Conservation (phyloP, 495 filamentous ascomycete species). For the Podospora tetraspora region DNA sequence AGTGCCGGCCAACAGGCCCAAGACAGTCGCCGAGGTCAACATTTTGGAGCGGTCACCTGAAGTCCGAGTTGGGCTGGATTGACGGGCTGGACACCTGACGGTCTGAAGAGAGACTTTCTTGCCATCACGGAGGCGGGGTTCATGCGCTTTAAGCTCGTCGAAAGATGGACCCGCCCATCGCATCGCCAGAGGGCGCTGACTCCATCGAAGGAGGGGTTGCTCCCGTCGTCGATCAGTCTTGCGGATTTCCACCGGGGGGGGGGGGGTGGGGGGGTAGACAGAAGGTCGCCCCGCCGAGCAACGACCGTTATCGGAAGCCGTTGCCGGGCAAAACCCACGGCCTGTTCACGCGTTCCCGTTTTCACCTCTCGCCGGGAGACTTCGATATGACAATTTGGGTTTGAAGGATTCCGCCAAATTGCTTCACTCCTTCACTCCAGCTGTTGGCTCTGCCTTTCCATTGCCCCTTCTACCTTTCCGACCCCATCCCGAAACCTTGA, state of each 20-base stretch:
- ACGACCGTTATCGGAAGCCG: neutral
- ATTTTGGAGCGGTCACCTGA: neutral
- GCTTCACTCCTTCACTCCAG: neutral
- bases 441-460: neutral
- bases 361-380: neutral
- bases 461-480: neutral
- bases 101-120: neutral
- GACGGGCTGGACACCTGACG: neutral
- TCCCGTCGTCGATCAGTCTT: neutral
- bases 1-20: constrained; percentile 41
- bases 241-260: neutral
- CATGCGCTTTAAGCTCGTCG: neutral
- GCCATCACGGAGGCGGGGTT: neutral
- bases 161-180: neutral
- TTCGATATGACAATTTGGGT: neutral
- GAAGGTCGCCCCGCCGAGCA: neutral
- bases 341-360: neutral
- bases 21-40: neutral
- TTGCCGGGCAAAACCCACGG: neutral
- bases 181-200: neutral
- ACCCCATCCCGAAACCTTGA: neutral
- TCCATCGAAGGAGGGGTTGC: neutral
- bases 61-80: neutral
- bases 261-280: neutral
- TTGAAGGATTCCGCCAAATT: neutral